Conservation (phyloP, 2,329 filamentous ascomycete species). For the Diaporthe sp. region DNA sequence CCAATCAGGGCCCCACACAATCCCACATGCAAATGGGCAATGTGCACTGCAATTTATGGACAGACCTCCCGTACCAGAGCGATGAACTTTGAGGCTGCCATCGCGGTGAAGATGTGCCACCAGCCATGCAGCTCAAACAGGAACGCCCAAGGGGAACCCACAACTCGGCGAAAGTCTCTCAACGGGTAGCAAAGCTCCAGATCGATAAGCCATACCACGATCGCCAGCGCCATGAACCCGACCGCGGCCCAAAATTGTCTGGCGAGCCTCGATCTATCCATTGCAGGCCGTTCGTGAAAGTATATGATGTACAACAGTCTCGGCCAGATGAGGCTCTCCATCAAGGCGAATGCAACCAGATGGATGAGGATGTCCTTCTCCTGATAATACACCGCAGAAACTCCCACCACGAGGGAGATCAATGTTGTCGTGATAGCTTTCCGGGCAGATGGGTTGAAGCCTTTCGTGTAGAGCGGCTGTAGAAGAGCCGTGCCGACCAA, state of each 20-base stretch:
- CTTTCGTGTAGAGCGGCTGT: slow-evolving; percentile 62
- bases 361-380: slow-evolving; percentile 61
- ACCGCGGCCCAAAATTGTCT: slow-evolving; percentile 49
- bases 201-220: slow-evolving; percentile 70
- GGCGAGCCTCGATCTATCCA: slow-evolving; percentile 45
- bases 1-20: no score
- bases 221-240: slow-evolving; percentile 58
- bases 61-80: slow-evolving; percentile 50
- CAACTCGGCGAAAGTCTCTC: slow-evolving; percentile 55
- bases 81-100: slow-evolving; percentile 63
- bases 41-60: background rate
- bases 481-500: slow-evolving; percentile 66
- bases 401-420: slow-evolving; percentile 56
- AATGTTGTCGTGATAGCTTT: slow-evolving; percentile 54
- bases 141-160: slow-evolving; percentile 70
- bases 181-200: slow-evolving; percentile 65
- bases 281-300: slow-evolving; percentile 48
- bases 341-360: slow-evolving; percentile 53
- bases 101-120: slow-evolving; percentile 74
- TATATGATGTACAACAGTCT: slow-evolving; percentile 55
- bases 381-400: slow-evolving; percentile 59
- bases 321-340: slow-evolving; percentile 51
- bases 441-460: slow-evolving; percentile 54
- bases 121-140: slow-evolving; percentile 72
- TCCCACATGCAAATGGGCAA: background rate